These are phyloP conservation scores for Amniculicola lignicola DNA, from an alignment of 495 filamentous ascomycete genomes.

Conservation along the genomic window DNA sequence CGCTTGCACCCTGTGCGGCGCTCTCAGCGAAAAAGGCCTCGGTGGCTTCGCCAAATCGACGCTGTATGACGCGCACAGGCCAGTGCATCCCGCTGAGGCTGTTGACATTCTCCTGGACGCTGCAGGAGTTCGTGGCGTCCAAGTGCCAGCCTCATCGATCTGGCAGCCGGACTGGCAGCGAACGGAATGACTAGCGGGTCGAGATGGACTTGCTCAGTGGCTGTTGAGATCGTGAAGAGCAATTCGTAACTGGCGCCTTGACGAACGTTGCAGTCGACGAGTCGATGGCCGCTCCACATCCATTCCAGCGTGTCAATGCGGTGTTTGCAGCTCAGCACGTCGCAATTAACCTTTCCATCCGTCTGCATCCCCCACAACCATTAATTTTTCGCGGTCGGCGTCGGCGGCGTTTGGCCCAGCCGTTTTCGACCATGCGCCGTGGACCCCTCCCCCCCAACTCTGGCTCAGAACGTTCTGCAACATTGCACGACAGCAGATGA, in stretches of 20 bases:
- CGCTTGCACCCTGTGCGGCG: not conserved
- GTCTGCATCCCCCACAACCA: not conserved
- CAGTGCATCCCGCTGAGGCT: slow-evolving; percentile 56
- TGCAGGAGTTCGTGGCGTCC: slow-evolving; percentile 45
- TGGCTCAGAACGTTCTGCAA: slow-evolving; percentile 1
- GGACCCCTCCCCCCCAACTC: not conserved
- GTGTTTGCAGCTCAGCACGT: slow-evolving; percentile 57
- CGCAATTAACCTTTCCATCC: not conserved
- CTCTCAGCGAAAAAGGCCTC: slow-evolving; percentile 24
- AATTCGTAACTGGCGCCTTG: slow-evolving; percentile 51
- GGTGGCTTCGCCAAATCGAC: slow-evolving; percentile 56
- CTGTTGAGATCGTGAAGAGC: slow-evolving; percentile 64
- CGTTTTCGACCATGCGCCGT: slow-evolving; percentile 3
- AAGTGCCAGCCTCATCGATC: slow-evolving; percentile 54
- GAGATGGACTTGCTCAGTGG: slow-evolving; percentile 54
- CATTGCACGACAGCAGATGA: slow-evolving; percentile 15
- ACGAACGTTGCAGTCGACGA: slow-evolving; percentile 47
- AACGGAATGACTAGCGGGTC: slow-evolving; percentile 54
- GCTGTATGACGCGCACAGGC: slow-evolving; percentile 59
- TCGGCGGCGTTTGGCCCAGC: slow-evolving; percentile 2
- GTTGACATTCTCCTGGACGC: slow-evolving; percentile 52
- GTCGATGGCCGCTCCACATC: slow-evolving; percentile 54
- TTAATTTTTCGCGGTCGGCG: not conserved
- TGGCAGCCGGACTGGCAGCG: slow-evolving; percentile 68
- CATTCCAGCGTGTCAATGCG: slow-evolving; percentile 59